Evolutionary conservation across 2,329 filamentous ascomycete genomes (phyloP), one percentile per base, ranked within the genome.

Genomic region (Raffaelea albimanens): DNA sequence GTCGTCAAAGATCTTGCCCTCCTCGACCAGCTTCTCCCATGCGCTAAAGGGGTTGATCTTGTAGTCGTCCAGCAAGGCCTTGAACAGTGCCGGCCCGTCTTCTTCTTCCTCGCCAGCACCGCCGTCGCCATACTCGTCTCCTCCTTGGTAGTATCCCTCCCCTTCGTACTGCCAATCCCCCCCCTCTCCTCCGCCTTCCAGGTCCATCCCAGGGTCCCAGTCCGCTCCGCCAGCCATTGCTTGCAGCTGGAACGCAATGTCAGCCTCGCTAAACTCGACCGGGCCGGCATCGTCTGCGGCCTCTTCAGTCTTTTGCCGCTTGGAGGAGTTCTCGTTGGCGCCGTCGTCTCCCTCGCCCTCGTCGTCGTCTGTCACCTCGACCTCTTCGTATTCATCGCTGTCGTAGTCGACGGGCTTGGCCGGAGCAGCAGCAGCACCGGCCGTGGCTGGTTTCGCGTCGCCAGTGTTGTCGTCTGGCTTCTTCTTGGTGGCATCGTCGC

Each of bases 101-200:
- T 85, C 80, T 34, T 87, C 70, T 7, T 76, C 70, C 52, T 73
- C 68, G 4, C 75, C 80, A 51, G 83, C 82, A 49, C 83, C 85
- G 59, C 88, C 88, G 58, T 89, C 85, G 44, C 81, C 86, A 0
- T 80, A 80, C 36, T 88, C 86, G 25, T 90, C 71, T 1, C 81
- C 87, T 56, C 90, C 89, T n/a, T 87, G 83, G 16, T 46, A 39
- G 4, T 97, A 95, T 25, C 18, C 34, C 9, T 85, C 82, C 46
- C 87, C 86, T 11, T 97, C 71, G 60, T 97, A 91, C 60, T 83
- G 89, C 33, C 86, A 89, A 56, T 97, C 93, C 58, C 96, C 90
- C 45, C 89, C 90, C 62, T 97, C 93, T 45, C 85, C 87, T 58
- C 94, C 94, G 57, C 71, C 67, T 29, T 13, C 25, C 25, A n/a